These are phyloP conservation scores for Gremmenia infestans DNA, from an alignment of 2,329 filamentous ascomycete genomes.

Conservation along the genomic window DNA sequence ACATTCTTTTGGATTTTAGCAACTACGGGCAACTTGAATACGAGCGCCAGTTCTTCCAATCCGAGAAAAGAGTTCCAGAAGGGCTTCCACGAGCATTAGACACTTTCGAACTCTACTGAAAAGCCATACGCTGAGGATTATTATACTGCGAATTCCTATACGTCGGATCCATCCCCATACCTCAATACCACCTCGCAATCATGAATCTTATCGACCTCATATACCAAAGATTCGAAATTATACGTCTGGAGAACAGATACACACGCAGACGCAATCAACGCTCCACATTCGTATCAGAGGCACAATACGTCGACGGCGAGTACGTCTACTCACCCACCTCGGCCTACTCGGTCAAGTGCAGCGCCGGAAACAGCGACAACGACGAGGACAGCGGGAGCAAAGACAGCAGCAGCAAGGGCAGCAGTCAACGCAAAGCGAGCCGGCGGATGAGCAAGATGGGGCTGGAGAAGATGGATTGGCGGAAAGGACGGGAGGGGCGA, in stretches of 20 bases:
- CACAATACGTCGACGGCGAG: slow-evolving; percentile 91
- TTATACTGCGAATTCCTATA: not conserved
- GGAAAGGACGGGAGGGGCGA: slow-evolving; percentile 14
- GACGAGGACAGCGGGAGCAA: slow-evolving; percentile 12
- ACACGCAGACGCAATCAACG: slow-evolving; percentile 81
- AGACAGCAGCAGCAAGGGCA: slow-evolving; percentile 8
- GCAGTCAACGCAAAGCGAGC: slow-evolving; percentile 10
- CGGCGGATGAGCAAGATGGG: slow-evolving; percentile 22
- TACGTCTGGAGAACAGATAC: slow-evolving; percentile 93
- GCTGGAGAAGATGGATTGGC: slow-evolving; percentile 25
- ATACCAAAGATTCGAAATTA: slow-evolving; percentile 75
- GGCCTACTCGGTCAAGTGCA: slow-evolving; percentile 37
- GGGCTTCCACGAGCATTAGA: no score
- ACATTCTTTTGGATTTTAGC: no score
- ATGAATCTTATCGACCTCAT: slow-evolving; percentile 52
- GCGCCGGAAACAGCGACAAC: slow-evolving; percentile 27
- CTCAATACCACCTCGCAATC: slow-evolving; percentile 5
- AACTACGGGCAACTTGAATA: no score
- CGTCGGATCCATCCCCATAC: not conserved
- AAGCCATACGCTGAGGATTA: not conserved
- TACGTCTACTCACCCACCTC: slow-evolving; percentile 66
- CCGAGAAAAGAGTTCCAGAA: no score
- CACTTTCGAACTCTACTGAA: not conserved
- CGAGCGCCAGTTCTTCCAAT: no score
- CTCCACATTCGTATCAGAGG: slow-evolving; percentile 83